Percentiles rank a stretch among this genome's conserved stretches.
Evolutionary conservation across 768 basidiomycete genomes (phyloP).

Genomic region (Coprinopsis marcescibilis): DNA sequence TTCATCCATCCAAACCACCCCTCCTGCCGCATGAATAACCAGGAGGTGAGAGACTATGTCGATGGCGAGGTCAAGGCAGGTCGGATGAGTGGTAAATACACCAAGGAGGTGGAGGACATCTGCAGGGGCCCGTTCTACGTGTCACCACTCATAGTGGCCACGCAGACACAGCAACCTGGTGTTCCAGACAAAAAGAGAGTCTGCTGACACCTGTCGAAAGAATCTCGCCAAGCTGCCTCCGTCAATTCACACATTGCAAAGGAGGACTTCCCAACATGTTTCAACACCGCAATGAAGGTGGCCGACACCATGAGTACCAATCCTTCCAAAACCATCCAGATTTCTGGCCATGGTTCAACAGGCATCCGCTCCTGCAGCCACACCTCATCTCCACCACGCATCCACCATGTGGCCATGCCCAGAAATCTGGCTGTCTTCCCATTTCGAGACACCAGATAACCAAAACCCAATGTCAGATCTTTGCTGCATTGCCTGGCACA

Average conservation of each 20-base stretch:
- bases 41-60: conserved; percentile 17
- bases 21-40: conserved; percentile 7
- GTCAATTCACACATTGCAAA: conserved; percentile 21
- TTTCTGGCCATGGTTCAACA: background rate
- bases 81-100: conserved; percentile 24
- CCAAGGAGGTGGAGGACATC: conserved; percentile 12
- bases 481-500: conserved; percentile 13
- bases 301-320: conserved; percentile 23
- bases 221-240: conserved; percentile 5
- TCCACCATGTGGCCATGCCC: background rate
- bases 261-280: conserved; percentile 22
- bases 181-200: conserved; percentile 20
- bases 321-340: too few species aligned
- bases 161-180: conserved; percentile 19
- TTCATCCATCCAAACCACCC: conserved; percentile 20
- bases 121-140: conserved; percentile 24
- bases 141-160: conserved; percentile 22
- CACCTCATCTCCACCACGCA: background rate
- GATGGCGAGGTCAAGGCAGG: conserved; percentile 14
- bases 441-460: too few species aligned
- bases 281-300: conserved; percentile 19
- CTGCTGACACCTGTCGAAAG: conserved; percentile 25
- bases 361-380: background rate
- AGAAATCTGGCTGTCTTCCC: too few species aligned
- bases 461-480: background rate